Evolutionary conservation across 2,329 filamentous ascomycete genomes (phyloP).

Genomic region (Cercospora canescens): DNA sequence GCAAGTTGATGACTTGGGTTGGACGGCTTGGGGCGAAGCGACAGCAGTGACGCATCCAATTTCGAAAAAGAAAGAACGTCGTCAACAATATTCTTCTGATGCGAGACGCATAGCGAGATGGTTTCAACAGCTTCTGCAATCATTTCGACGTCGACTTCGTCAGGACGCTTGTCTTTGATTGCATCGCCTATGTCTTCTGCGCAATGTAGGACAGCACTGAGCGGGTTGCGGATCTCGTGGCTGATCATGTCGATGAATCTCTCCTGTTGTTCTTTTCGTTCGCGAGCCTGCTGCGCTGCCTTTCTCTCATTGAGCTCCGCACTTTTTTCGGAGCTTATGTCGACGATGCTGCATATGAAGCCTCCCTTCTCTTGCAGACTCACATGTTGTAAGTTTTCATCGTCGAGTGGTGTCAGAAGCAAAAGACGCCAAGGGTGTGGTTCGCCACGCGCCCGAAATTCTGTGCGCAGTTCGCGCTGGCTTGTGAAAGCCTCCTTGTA

Average conservation of each 20-base stretch:
- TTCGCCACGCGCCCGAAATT: constrained; percentile 42
- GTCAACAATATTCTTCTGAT: constrained; percentile 44
- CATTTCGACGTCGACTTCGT: constrained; percentile 22
- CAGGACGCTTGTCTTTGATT: constrained; percentile 18
- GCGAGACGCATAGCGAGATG: constrained; percentile 45
- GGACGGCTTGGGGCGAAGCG: constrained; percentile 29
- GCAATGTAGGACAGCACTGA: constrained; percentile 43
- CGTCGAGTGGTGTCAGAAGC: constrained; percentile 43
- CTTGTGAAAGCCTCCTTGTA: constrained; percentile 45
- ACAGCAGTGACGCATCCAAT: constrained; percentile 36
- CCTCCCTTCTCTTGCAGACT: constrained; percentile 39
- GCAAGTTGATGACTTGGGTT: constrained; percentile 31
- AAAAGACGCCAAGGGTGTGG: constrained; percentile 43
- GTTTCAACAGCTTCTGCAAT: constrained; percentile 34
- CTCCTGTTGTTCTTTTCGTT: constrained; percentile 48
- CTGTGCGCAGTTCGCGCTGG: constrained; percentile 41
- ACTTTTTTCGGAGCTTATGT: constrained; percentile 48
- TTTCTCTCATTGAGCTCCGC: constrained; percentile 45
- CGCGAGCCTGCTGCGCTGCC: constrained; percentile 44
- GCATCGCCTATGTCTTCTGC: constrained; percentile 44
- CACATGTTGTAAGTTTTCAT: constrained; percentile 38
- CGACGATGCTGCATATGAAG: constrained; percentile 49
- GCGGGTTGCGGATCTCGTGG: constrained; percentile 41
- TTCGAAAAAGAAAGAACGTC: constrained; percentile 42
- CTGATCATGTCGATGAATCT: constrained; percentile 49